These are phyloP conservation scores for Atkinsonella texensis DNA, from an alignment of 2,329 filamentous ascomycete genomes.

Conservation along the genomic window DNA sequence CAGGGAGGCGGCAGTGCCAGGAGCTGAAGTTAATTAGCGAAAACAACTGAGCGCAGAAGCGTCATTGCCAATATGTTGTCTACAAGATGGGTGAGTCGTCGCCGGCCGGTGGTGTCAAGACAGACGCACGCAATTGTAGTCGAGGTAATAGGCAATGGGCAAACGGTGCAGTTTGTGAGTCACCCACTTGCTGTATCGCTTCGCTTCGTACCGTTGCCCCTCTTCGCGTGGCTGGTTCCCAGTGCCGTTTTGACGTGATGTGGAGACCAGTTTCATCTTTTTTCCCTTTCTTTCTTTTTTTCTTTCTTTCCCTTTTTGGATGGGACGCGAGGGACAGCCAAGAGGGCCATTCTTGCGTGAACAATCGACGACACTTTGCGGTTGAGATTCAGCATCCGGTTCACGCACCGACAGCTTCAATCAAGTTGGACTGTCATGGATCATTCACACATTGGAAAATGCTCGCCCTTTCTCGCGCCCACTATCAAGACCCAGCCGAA, in stretches of 20 bases:
- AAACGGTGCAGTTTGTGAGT: neutral
- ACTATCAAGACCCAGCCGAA: constrained; percentile 48
- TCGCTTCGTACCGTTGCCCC: too few relatives aligned
- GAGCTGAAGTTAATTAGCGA: constrained; percentile 4
- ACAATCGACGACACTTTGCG: neutral
- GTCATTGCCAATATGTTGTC: constrained; percentile 6
- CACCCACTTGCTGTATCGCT: neutral
- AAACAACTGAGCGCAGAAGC: constrained; percentile 10
- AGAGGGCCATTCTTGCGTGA: neutral
- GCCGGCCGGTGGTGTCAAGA: neutral
- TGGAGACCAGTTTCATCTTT: neutral
- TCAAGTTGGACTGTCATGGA: neutral
- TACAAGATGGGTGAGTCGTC: neutral
- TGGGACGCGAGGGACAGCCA: too few relatives aligned
- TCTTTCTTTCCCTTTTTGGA: neutral
- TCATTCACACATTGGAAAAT: constrained; percentile 1
- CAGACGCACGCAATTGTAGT: neutral
- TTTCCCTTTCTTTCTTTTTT: neutral
- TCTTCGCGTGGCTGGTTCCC: neutral
- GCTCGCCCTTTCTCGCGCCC: constrained; percentile 71
- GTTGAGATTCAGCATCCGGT: neutral
- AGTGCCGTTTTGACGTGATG: neutral
- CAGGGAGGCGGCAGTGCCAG: constrained; percentile 12
- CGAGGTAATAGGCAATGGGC: neutral
- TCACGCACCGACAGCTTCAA: too few relatives aligned